Evolutionary conservation across 2,329 filamentous ascomycete genomes (phyloP).

Genomic region (Nannizzia gypsea): DNA sequence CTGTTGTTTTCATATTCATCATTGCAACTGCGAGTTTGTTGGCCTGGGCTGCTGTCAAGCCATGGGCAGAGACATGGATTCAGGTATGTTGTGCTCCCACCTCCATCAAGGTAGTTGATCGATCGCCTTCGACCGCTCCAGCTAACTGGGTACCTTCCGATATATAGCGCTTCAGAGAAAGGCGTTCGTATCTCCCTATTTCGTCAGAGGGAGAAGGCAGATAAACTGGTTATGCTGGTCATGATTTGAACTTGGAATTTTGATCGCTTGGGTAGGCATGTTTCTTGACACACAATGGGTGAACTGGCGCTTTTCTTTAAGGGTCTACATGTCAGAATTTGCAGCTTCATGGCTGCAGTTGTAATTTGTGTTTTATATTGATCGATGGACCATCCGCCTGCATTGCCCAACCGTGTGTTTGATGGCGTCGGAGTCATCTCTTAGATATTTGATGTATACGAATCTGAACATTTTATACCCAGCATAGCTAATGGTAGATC

Average conservation of each 20-base stretch:
- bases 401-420: neutral
- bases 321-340: neutral
- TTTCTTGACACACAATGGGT: neutral
- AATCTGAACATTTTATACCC: neutral
- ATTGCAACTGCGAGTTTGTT: constrained; percentile 50
- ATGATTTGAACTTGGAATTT: neutral
- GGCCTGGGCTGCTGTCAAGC: constrained; percentile 48
- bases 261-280: constrained; percentile 1
- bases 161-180: neutral
- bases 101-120: neutral
- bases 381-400: neutral
- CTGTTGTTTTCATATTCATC: constrained; percentile 56
- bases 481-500: neutral
- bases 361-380: neutral
- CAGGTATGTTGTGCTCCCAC: constrained; percentile 30
- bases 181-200: neutral
- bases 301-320: neutral
- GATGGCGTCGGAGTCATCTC: neutral
- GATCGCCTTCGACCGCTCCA: neutral
- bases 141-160: neutral
- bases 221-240: neutral
- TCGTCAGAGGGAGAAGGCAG: neutral
- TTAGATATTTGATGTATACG: neutral
- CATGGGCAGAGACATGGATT: constrained; percentile 47
- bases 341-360: neutral